Evolutionary conservation across 2,329 filamentous ascomycete genomes (phyloP), one percentile per base, ranked within the genome.

Genomic region (Byssochlamys sp.): DNA sequence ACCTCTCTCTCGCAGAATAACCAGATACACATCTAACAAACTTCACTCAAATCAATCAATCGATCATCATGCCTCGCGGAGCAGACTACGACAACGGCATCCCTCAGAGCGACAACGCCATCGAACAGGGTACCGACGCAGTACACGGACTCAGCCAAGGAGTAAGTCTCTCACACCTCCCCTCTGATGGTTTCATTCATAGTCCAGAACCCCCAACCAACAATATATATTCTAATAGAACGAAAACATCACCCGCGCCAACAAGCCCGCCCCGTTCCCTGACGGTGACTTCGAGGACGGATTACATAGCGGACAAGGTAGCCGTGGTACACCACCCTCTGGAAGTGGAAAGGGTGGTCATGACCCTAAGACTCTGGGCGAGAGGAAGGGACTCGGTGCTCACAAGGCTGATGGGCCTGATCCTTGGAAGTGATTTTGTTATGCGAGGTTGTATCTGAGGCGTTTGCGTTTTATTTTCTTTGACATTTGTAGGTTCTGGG

Each of bases 261-360:
- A 69, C 57, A 71, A 71, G 60, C 65, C 67, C 26, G 72, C 72
- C 10, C 62, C 64, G 10, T 62, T 75, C 57, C 73, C 73, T 26
- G 71, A 73, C 45, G 64, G 67, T 7, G 25, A 63, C 19, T 65
- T 62, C n/a, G 56, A 67, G 26, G 63, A 66, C 27, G 59, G 68
- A 5, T 60, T 65, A 33, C 4, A 57, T 63, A 68, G 66, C 49
- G 67, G 66, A 4, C 57, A 58, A 4, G 66, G 65, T 11, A 65
- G 61, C 39, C 55, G 63, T 12, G 70, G 69, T 5, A 60, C 56
- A 12, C 65, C 57, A 26, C 57, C 58, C 29, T 19, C 54, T 26
- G 69, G 70, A 26, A 70, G 67, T 49, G 73, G 73, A 48, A 74
- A 75, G 65, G 72, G 72, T 4, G 70, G 70, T 1, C 67, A 72